A percentile compares a stretch with the other conserved stretches of the same genome.
phyloP scores from a whole-genome alignment of 1,284 basidiomycete species.

The Ustilago xerochloae region DNA sequence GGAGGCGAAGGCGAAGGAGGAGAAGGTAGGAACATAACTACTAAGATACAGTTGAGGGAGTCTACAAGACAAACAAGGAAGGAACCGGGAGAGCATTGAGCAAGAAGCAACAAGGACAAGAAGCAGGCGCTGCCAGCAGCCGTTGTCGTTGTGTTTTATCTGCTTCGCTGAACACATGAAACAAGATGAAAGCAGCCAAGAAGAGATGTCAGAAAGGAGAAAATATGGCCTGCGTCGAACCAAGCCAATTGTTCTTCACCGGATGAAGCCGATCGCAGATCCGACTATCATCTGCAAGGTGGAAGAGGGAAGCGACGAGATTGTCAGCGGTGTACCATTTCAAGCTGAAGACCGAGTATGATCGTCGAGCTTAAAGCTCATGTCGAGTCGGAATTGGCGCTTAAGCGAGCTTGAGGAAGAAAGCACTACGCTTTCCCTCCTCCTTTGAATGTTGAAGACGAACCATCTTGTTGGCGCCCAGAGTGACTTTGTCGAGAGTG shows the following conservation, averaged over 20 bases:
- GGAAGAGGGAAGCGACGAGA: constrained; percentile 1
- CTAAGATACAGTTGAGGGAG: constrained; percentile 37
- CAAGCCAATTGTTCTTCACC: not conserved
- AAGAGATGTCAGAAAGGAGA: not conserved
- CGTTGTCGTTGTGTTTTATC: too few relatives aligned
- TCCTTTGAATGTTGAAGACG: constrained; percentile 22
- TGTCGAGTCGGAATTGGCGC: not conserved
- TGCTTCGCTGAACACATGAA: too few relatives aligned
- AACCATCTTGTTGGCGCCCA: constrained; percentile 36
- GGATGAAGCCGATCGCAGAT: constrained; percentile 6
- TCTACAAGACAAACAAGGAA: constrained; percentile 7
- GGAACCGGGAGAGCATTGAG: not conserved
- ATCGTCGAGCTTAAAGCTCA: not conserved
- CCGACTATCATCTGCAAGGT: not conserved
- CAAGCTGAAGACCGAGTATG: not conserved
- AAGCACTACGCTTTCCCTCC: constrained; percentile 23
- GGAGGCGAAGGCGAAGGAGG: not conserved
- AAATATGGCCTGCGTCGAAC: constrained; percentile 5
- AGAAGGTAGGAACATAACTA: constrained; percentile 6
- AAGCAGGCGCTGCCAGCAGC: too few relatives aligned
- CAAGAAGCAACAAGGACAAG: not conserved
- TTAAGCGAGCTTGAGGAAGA: constrained; percentile 42
- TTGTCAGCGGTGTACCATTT: not conserved
- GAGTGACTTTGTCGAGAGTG: constrained; percentile 14
- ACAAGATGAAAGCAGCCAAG: too few relatives aligned